These are phyloP conservation scores for Choiromyces venosus DNA, from an alignment of 495 filamentous ascomycete genomes.

Conservation along the genomic window DNA sequence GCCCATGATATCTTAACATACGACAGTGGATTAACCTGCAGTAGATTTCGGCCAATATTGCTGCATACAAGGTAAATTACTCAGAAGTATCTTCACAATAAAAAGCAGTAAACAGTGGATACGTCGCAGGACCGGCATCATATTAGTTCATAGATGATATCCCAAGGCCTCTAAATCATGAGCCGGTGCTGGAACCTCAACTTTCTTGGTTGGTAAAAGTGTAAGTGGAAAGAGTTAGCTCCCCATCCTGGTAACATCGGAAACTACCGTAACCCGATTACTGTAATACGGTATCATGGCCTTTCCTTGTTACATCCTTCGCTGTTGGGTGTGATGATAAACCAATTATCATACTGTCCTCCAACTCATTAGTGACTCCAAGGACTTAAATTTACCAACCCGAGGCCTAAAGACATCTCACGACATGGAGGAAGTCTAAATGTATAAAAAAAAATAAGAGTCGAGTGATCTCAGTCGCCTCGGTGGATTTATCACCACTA, in stretches of 20 bases:
- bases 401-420: not conserved
- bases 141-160: not conserved
- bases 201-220: not conserved
- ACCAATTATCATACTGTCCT: too few relatives aligned
- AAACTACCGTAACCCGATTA: not conserved
- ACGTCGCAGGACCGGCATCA: too few relatives aligned
- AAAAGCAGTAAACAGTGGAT: not conserved
- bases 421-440: not conserved
- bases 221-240: not conserved
- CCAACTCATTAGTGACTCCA: not conserved
- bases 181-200: not conserved
- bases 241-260: not conserved
- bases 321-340: not conserved
- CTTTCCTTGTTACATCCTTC: not conserved
- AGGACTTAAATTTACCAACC: not conserved
- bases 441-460: not conserved
- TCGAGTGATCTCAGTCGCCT: not conserved
- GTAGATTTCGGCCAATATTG: not conserved
- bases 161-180: not conserved
- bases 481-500: not conserved
- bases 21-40: not conserved
- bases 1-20: not conserved
- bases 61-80: not conserved
- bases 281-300: not conserved
- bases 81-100: not conserved